Percentiles rank a stretch among this genome's conserved stretches.
These are phyloP conservation scores for Pythium dissimile DNA, from an alignment of 352 stramenopile species.

Conservation along the genomic window DNA sequence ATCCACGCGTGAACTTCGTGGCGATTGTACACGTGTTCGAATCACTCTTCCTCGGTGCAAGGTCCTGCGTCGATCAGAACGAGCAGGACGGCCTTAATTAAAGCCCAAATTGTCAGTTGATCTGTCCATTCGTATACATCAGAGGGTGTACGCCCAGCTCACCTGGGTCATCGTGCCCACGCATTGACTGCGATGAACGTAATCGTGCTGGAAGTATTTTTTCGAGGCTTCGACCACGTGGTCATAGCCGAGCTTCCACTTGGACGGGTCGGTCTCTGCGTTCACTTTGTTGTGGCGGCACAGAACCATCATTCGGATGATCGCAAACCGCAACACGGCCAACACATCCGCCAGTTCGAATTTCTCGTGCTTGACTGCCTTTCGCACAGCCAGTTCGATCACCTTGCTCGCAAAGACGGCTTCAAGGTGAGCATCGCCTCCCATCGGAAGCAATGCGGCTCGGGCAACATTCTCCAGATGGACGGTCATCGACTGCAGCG, in stretches of 20 bases:
- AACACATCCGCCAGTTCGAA: constrained; percentile 15
- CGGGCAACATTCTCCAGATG: constrained; percentile 1
- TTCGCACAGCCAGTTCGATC: constrained; percentile 12
- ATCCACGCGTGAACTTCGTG: constrained; percentile 14
- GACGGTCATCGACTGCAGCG: constrained; percentile 1
- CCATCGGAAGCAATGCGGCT: neutral
- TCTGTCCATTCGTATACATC: neutral
- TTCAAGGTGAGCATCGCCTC: neutral
- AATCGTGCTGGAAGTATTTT: constrained; percentile 18
- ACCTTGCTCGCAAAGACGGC: constrained; percentile 11
- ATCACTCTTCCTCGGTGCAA: constrained; percentile 15
- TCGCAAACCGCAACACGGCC: neutral
- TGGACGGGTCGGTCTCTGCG: neutral
- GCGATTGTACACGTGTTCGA: constrained; percentile 9
- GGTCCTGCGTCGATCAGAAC: constrained; percentile 20
- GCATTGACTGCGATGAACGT: constrained; percentile 8
- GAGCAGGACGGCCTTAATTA: constrained; percentile 11
- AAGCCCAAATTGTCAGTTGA: neutral
- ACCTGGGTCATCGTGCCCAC: constrained; percentile 18
- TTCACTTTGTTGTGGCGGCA: constrained; percentile 2
- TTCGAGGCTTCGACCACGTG: constrained; percentile 2
- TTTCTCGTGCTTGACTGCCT: constrained; percentile 4
- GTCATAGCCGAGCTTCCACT: constrained; percentile 6
- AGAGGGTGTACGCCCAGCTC: no score
- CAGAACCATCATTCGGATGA: neutral